Base-by-base conservation (phyloP, 2,329 filamentous ascomycete genomes). In the Fusarium scirpi region DNA sequence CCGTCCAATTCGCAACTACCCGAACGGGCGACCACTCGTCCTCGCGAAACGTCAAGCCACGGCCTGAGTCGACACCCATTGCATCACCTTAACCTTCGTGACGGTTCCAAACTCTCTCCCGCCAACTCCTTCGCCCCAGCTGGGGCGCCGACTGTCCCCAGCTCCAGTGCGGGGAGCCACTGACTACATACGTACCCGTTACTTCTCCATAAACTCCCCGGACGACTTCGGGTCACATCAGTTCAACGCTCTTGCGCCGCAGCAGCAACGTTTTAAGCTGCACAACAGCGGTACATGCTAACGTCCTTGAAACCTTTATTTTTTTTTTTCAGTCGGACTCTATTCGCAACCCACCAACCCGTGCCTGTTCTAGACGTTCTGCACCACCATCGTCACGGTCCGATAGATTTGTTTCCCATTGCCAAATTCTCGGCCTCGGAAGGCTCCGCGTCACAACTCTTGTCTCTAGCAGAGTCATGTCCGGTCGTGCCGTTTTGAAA, bases 401-500 rank as follows among this genome's bases (percentile, higher is more conserved):
- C 44, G 52, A 58, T 55, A 65, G 25, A 54, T 66, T 61, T 66
- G 65, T 55, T 69, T 56, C 45, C 38, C 49, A 57, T 52, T 29
- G 45, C 46, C 46, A 56, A 56, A 65, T 46, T 58, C 45, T 69
- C 49, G 66, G 73, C 70, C 66, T 62, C 58, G 44, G 24, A 63
- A 66, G 71, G 67, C 24, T 61, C 65, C 41, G 51, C 64, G 58
- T 62, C 56, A 58, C 51, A 56, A 61, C 61, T 64, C 55, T 55
- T 52, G 58, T 53, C 52, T 62, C 46, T 57, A 52, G 61, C 57
- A 70, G 67, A 72, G 77, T 55, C 71, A 80, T 80, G 78, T 73
- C 72, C 69, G 74, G 74, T 68, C 76, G 69, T 65, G 70, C 70
- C 65, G 66, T 70, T 70, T 73, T 73, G 58, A 72, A 78, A 62